Percentiles rank a stretch among this genome's conserved stretches.
Conservation (phyloP, 495 filamentous ascomycete genomes). For the Penicillium nucicola region DNA sequence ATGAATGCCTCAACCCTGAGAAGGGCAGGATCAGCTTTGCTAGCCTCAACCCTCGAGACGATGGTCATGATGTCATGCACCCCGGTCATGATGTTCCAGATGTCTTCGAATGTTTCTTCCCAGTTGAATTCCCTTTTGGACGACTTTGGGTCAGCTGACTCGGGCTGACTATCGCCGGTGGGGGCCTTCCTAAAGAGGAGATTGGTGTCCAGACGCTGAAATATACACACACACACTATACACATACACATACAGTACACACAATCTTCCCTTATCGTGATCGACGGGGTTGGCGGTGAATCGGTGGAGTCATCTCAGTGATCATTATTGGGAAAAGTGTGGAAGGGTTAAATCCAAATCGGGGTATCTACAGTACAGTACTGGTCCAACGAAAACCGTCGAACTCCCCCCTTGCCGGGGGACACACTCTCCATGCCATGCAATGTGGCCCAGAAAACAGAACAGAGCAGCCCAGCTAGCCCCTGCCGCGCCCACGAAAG, state of each 20-base stretch:
- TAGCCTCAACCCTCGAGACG: too few species aligned
- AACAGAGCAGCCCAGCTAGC: constrained; percentile 16
- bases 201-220: not conserved
- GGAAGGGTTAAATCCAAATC: not conserved
- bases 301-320: not conserved
- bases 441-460: constrained; percentile 6
- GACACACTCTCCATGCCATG: constrained; percentile 9
- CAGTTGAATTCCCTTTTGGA: too few species aligned
- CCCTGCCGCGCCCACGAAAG: constrained; percentile 45
- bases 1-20: too few species aligned
- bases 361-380: constrained; percentile 26
- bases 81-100: not conserved
- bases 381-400: not conserved
- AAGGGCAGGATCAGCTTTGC: too few species aligned
- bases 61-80: constrained; percentile 15
- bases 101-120: too few species aligned
- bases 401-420: constrained; percentile 1
- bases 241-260: too few species aligned
- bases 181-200: not conserved
- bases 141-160: constrained; percentile 4
- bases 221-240: too few species aligned
- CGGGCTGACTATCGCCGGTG: not conserved
- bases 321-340: not conserved
- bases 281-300: not conserved
- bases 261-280: too few species aligned